Conservation (phyloP, 495 filamentous ascomycete genomes). For the Penicillium riverlandense region DNA sequence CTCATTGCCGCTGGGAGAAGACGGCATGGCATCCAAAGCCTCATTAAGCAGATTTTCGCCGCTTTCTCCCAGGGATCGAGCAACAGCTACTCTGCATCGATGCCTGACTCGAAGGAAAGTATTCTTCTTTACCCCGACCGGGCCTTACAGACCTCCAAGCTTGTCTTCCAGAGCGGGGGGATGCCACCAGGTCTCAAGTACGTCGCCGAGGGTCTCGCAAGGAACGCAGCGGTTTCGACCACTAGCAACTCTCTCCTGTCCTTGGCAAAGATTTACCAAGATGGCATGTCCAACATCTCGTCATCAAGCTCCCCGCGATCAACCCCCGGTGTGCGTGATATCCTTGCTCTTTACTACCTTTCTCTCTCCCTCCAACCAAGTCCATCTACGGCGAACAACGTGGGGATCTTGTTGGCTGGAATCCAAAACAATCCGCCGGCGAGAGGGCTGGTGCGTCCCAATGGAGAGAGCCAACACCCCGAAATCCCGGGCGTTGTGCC, state of each 20-base stretch:
- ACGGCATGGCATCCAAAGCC: slow-evolving; percentile 63
- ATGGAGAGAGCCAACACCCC: slow-evolving; percentile 33
- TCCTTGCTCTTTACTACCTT: slow-evolving; percentile 91
- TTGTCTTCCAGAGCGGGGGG: slow-evolving; percentile 74
- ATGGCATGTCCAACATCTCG: slow-evolving; percentile 82
- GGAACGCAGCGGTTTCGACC: slow-evolving; percentile 80
- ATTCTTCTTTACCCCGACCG: slow-evolving; percentile 77
- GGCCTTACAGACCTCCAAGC: slow-evolving; percentile 74
- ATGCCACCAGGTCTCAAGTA: slow-evolving; percentile 77
- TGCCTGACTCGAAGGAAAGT: slow-evolving; percentile 41
- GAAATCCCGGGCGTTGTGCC: slow-evolving; percentile 73
- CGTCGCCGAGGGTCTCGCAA: slow-evolving; percentile 63
- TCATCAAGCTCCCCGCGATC: slow-evolving; percentile 45
- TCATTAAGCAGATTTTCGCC: slow-evolving; percentile 74
- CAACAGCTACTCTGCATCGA: slow-evolving; percentile 20
- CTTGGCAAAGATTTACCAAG: slow-evolving; percentile 96
- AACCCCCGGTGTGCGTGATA: slow-evolving; percentile 79
- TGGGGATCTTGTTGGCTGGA: slow-evolving; percentile 90
- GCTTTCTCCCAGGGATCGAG: slow-evolving; percentile 50
- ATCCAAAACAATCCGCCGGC: slow-evolving; percentile 70
- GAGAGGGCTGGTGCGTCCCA: slow-evolving; percentile 24
- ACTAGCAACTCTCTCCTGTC: slow-evolving; percentile 95
- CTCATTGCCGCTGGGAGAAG: slow-evolving; percentile 74
- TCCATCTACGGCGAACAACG: slow-evolving; percentile 97
- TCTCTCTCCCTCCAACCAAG: slow-evolving; percentile 93